A percentile compares a stretch with the other conserved stretches of the same genome.
Conservation (phyloP, 306 rosid species). For the Rosa persica region DNA sequence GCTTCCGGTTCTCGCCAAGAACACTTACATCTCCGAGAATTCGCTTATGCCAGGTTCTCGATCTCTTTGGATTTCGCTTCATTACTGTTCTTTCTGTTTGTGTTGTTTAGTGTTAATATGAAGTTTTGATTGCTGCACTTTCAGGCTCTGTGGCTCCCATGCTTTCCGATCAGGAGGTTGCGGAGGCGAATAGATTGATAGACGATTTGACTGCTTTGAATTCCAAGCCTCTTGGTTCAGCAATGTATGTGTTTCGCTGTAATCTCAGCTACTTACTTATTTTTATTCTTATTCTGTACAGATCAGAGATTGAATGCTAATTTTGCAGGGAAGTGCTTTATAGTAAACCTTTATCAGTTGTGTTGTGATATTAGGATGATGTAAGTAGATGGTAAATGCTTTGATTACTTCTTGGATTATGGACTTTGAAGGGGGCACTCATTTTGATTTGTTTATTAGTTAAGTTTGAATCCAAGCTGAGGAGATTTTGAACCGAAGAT, state of each 20-base stretch:
- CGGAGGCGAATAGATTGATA: constrained; percentile 60
- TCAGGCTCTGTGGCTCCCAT: constrained; percentile 73
- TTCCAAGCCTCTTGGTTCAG: constrained; percentile 30
- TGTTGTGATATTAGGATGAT: not conserved
- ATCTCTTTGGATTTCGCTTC: not conserved
- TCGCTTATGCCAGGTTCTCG: constrained; percentile 90
- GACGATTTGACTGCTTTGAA: constrained; percentile 49
- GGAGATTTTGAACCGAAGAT: not conserved
- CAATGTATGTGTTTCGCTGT: constrained; percentile 38
- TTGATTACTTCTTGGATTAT: not conserved
- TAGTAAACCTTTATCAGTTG: not conserved
- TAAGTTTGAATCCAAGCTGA: not conserved
- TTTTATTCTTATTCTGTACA: not conserved
- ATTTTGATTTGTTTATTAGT: not conserved
- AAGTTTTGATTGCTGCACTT: not conserved
- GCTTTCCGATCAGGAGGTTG: constrained; percentile 66
- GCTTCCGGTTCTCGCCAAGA: constrained; percentile 84
- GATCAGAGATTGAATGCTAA: not conserved
- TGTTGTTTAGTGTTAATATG: not conserved
- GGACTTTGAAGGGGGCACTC: not conserved
- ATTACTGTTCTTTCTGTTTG: not conserved
- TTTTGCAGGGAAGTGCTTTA: not conserved
- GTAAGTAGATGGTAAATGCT: not conserved
- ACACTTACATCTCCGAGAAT: constrained; percentile 89
- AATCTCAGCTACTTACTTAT: not conserved